These are phyloP conservation scores for Mortierella sp. DNA, from an alignment of 371 early-diverging fungal species.

Conservation along the genomic window DNA sequence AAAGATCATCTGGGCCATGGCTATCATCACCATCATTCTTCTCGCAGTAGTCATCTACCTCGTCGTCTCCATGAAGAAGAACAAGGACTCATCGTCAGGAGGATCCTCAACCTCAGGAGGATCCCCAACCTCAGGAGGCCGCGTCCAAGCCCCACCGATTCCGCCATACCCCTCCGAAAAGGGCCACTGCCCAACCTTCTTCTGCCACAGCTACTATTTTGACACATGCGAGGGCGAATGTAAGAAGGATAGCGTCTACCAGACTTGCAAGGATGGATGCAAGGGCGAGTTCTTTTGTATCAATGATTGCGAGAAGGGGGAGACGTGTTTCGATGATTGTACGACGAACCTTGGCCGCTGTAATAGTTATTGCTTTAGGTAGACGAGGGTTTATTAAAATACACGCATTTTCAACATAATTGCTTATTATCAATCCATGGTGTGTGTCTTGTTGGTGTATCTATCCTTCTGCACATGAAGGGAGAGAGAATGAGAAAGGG, in stretches of 20 bases:
- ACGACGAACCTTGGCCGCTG: neutral
- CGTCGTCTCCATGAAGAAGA: neutral
- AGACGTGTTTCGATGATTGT: neutral
- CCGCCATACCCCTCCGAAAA: neutral
- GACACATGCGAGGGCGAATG: neutral
- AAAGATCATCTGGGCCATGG: neutral
- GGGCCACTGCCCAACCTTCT: neutral
- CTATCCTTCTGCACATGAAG: neutral
- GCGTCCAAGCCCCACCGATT: neutral
- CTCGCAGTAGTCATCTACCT: neutral
- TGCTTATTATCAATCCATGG: too few relatives aligned
- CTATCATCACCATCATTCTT: neutral
- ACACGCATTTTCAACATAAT: neutral
- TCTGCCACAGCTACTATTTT: neutral
- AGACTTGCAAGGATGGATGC: neutral
- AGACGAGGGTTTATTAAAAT: neutral
- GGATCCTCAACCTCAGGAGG: too few relatives aligned
- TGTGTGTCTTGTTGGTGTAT: neutral
- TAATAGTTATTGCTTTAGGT: neutral
- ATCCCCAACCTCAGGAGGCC: neutral
- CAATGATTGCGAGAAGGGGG: neutral
- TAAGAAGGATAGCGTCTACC: neutral
- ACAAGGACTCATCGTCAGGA: neutral
- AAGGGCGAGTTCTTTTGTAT: neutral
- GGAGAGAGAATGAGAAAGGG: too few relatives aligned